phyloP scores from a whole-genome alignment of 495 filamentous ascomycete genomes.

The Aspergillus wentii region DNA sequence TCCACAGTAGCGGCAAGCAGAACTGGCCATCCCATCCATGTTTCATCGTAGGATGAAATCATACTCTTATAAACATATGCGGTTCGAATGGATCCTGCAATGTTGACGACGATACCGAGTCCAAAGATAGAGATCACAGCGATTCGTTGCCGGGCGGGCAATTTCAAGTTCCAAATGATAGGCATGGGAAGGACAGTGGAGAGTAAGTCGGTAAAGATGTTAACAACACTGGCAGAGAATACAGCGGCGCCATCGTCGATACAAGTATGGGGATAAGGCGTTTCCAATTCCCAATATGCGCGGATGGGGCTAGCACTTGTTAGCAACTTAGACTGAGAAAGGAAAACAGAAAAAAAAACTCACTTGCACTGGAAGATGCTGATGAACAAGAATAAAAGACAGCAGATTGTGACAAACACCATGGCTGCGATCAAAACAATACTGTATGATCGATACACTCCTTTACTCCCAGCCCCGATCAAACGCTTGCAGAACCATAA shows the following conservation, averaged over 20 bases:
- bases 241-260: conserved; percentile 46
- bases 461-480: conserved; percentile 33
- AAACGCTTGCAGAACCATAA: conserved; percentile 54
- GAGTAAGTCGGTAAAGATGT: conserved; percentile 55
- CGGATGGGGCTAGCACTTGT: conserved; percentile 39
- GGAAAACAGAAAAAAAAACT: conserved; percentile 10
- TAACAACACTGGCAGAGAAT: conserved; percentile 52
- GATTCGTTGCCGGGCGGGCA: conserved; percentile 49
- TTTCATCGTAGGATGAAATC: conserved; percentile 44
- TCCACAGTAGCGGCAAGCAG: conserved; percentile 52
- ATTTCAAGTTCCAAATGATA: conserved; percentile 49
- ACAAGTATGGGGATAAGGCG: conserved; percentile 35
- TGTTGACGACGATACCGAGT: conserved; percentile 52
- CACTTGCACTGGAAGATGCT: conserved; percentile 55
- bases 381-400: conserved; percentile 43
- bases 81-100: conserved; percentile 52
- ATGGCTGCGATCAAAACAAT: conserved; percentile 39
- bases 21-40: conserved; percentile 50
- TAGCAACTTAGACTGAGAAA: conserved; percentile 5
- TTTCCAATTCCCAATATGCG: conserved; percentile 46
- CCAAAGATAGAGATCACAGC: conserved; percentile 55
- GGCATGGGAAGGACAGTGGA: conserved; percentile 56
- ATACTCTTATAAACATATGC: conserved; percentile 47
- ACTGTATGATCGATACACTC: conserved; percentile 30
- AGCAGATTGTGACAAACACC: conserved; percentile 37